These are phyloP conservation scores for Termitomyces sp. DNA, from an alignment of 768 basidiomycete genomes.

Conservation along the genomic window DNA sequence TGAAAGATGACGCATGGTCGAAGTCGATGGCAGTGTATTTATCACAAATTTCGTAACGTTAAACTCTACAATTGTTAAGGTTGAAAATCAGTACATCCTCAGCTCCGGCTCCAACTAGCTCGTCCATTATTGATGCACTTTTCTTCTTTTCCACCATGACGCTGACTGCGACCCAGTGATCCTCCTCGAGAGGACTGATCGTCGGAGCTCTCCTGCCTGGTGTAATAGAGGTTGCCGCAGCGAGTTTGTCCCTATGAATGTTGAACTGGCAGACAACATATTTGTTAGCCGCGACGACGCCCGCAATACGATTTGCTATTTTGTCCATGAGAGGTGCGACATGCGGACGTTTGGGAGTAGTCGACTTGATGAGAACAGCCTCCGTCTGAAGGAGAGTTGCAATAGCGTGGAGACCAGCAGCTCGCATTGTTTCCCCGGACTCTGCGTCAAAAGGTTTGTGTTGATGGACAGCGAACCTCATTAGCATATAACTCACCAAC, in stretches of 20 bases:
- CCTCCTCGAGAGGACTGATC: constrained; percentile 75
- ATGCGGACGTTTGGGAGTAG: constrained; percentile 54
- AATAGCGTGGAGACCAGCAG: constrained; percentile 91
- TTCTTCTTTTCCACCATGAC: constrained; percentile 86
- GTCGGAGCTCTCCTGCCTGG: constrained; percentile 91
- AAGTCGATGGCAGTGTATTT: background rate
- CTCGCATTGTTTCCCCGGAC: constrained; percentile 99
- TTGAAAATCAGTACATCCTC: constrained; percentile 88
- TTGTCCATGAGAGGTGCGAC: constrained; percentile 65
- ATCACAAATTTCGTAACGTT: constrained; percentile 13
- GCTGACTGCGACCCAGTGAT: constrained; percentile 88
- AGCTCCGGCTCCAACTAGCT: constrained; percentile 76
- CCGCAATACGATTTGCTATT: constrained; percentile 85
- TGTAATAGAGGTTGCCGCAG: constrained; percentile 63
- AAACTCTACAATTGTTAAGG: constrained; percentile 92
- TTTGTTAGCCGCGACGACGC: constrained; percentile 82
- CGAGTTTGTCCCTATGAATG: constrained; percentile 59
- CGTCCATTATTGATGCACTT: constrained; percentile 84
- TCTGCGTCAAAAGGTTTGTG: constrained; percentile 40
- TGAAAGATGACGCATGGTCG: background rate
- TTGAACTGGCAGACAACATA: constrained; percentile 95
- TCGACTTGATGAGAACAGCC: constrained; percentile 89
- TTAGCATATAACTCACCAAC: constrained; percentile 55
- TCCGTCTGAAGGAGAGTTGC: constrained; percentile 79
- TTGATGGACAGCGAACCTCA: background rate